phyloP scores from a whole-genome alignment of 345 rosid genomes.

The Noccaea bulbosa region DNA sequence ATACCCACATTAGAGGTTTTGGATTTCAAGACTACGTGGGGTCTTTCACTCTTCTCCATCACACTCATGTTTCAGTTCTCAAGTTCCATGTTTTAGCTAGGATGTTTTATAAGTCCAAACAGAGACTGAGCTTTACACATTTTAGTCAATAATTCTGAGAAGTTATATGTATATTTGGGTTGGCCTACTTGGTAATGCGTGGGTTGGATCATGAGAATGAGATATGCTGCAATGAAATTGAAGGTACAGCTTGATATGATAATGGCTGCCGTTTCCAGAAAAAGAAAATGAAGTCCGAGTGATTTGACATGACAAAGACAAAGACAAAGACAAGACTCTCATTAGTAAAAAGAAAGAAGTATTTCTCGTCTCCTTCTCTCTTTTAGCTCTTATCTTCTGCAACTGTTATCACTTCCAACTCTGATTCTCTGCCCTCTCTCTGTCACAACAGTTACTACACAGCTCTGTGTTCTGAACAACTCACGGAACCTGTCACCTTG shows the following conservation, averaged over 20 bases:
- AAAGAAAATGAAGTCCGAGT: constrained; percentile 35
- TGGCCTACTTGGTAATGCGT: constrained; percentile 26
- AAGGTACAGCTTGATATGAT: constrained; percentile 37
- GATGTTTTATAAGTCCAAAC: background rate
- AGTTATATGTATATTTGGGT: background rate
- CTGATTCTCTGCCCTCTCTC: constrained; percentile 37
- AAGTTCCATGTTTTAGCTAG: constrained; percentile 7
- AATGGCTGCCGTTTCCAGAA: constrained; percentile 39
- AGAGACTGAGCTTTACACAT: background rate
- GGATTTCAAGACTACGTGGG: constrained; percentile 24
- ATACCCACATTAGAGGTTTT: constrained; percentile 20
- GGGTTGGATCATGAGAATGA: constrained; percentile 34
- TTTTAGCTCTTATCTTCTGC: constrained; percentile 40
- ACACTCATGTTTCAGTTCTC: constrained; percentile 3
- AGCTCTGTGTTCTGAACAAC: constrained; percentile 5
- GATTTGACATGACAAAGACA: constrained; percentile 43
- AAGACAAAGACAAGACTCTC: constrained; percentile 41
- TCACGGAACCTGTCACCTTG: constrained; percentile 16
- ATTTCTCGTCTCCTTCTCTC: constrained; percentile 37
- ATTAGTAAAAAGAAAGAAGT: constrained; percentile 4
- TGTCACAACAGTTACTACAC: constrained; percentile 35
- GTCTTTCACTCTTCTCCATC: constrained; percentile 13
- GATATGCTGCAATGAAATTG: constrained; percentile 30
- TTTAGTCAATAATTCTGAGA: constrained; percentile 2
- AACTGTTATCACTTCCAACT: constrained; percentile 33